Evolutionary conservation across 768 basidiomycete genomes (phyloP), one percentile per base, ranked within the genome.

Genomic region (Xanthoconium purpureum): DNA sequence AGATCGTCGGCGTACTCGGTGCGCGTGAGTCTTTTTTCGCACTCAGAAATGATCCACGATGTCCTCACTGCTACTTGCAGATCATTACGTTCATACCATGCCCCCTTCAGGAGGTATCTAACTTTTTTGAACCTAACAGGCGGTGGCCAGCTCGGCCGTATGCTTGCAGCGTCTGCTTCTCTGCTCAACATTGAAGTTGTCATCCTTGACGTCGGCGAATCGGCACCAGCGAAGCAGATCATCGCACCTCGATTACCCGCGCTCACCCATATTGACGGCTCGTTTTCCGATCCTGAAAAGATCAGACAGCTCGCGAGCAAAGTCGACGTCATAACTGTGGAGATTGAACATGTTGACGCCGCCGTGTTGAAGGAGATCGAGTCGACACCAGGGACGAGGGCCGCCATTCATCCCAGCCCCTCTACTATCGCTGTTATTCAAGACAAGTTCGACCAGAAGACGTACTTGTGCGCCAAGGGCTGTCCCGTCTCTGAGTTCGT

Each of bases 71-170:
- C n/a, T 17, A 24, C 42, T 37, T 2, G 8, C 32, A 66, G 66
- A 63, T 57, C 18, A n/a, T 48, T 47, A 13, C 20, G 6, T 40
- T 29, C 40, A 49, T 46, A 24, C 42, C 38, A n/a, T 38, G 15
- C 57, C 17, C 24, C 5, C 38, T 14, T 20, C 42, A 33, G 24
- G 20, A 36, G 33, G 33, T 44, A 54, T 38, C 56, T 65, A 12
- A 56, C 37, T 32, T 29, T 10, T 36, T 48, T 50, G 18, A 33
- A 32, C 18, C 33, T 29, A 15, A 63, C 56, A 95, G 96, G 96
- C 59, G 97, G 97, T 37, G 95, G 96, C 59, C 96, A 98, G 74
- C 84, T 99, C 28, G 96, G 96, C 28, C 92, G 96, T 24, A 99
- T 99, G 97, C 82, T 99, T 14, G 91, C 88, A 5, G 87, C 87